Percentiles rank a stretch among this genome's conserved stretches.
Conservation (phyloP, 1,284 basidiomycete genomes). For the Athelia psychrophila region DNA sequence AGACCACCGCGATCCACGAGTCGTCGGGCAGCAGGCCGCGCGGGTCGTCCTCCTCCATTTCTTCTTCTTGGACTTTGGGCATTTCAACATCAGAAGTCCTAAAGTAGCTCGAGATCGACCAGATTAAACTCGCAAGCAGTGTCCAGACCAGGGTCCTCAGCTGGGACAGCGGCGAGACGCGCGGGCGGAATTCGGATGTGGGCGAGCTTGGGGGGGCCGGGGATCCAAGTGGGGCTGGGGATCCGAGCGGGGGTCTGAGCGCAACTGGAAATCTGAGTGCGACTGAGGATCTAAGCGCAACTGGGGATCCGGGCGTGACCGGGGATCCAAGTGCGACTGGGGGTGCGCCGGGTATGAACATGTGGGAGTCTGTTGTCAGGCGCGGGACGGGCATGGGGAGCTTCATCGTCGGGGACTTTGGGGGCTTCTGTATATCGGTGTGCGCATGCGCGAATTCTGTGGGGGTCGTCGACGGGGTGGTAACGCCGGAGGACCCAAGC, state of each 20-base stretch:
- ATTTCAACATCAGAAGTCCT: too few species aligned
- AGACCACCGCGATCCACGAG: constrained; percentile 77
- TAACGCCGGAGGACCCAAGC: background rate
- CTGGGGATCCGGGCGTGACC: too few species aligned
- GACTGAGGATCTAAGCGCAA: too few species aligned
- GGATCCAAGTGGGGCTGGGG: too few species aligned
- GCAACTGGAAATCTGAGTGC: too few species aligned
- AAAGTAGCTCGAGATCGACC: too few species aligned
- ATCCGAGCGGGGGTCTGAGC: too few species aligned
- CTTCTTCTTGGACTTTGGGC: too few species aligned
- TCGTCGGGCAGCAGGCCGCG: constrained; percentile 53
- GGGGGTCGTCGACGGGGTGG: constrained; percentile 28
- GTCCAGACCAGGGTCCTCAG: background rate
- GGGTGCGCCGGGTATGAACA: constrained; percentile 41
- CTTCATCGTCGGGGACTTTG: background rate
- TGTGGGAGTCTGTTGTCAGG: constrained; percentile 26
- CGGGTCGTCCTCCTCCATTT: constrained; percentile 13
- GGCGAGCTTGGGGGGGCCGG: constrained; percentile 12
- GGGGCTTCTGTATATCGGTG: background rate
- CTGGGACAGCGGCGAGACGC: background rate
- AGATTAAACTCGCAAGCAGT: too few species aligned
- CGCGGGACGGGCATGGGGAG: background rate
- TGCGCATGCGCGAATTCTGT: background rate
- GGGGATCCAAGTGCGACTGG: constrained; percentile 29
- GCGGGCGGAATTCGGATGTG: background rate